phyloP scores from a whole-genome alignment of 352 stramenopile genomes.

The Phytophthora podocarpi region DNA sequence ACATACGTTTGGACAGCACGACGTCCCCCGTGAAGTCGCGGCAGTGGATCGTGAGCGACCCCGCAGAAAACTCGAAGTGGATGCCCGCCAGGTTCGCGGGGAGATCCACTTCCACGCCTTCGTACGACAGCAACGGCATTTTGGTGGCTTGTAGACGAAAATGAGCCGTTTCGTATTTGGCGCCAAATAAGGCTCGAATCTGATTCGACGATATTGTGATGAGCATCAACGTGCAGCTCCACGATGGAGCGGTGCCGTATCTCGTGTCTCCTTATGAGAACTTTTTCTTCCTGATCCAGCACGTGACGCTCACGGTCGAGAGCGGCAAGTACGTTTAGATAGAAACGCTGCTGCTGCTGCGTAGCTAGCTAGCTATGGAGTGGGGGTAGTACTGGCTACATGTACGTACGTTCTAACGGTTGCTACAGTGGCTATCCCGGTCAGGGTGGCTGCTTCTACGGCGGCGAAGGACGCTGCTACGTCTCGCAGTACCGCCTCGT shows the following conservation, averaged over 20 bases:
- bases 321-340: constrained; percentile 84
- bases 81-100: constrained; percentile 61
- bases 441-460: constrained; percentile 84
- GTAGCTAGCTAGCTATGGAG: too few species aligned
- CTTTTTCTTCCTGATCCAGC: constrained; percentile 79
- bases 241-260: constrained; percentile 63
- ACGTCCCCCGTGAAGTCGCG: constrained; percentile 74
- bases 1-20: constrained; percentile 60
- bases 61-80: constrained; percentile 65
- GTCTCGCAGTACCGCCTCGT: constrained; percentile 82
- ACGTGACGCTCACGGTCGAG: constrained; percentile 76
- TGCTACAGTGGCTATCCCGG: constrained; percentile 70
- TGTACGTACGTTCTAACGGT: too few species aligned
- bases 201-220: constrained; percentile 32
- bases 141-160: neutral
- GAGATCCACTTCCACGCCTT: constrained; percentile 81
- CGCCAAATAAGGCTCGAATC: neutral
- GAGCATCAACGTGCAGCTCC: constrained; percentile 81
- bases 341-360: too few species aligned
- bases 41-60: constrained; percentile 73
- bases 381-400: too few species aligned
- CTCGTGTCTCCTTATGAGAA: constrained; percentile 81
- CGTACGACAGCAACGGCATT: constrained; percentile 79
- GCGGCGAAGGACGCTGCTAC: constrained; percentile 67
- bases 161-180: neutral